Percentiles rank a stretch among this genome's conserved stretches.
phyloP scores from a whole-genome alignment of 2,329 filamentous ascomycete genomes.

The Leptographium wingfieldii region DNA sequence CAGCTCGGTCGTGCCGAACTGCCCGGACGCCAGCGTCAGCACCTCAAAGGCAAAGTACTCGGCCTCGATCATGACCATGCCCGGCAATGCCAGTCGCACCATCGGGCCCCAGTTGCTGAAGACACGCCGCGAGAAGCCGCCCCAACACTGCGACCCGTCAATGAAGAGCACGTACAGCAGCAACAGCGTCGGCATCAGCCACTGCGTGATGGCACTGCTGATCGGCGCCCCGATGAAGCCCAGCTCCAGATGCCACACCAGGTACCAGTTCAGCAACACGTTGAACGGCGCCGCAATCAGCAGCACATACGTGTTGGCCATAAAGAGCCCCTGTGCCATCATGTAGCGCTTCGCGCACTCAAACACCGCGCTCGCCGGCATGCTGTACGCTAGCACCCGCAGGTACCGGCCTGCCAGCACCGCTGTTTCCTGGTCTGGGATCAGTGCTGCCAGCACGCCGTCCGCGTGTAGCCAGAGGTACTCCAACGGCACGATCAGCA shows the following conservation, averaged over 20 bases:
- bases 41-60: conserved; percentile 92
- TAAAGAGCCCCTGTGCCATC: conserved; percentile 71
- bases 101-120: conserved; percentile 69
- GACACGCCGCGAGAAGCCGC: conserved; percentile 58
- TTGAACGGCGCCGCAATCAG: conserved; percentile 66
- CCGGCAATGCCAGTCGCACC: conserved; percentile 77
- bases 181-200: conserved; percentile 58
- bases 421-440: conserved; percentile 61
- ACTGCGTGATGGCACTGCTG: conserved; percentile 64
- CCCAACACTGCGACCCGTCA: conserved; percentile 66
- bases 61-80: conserved; percentile 86
- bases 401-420: conserved; percentile 61
- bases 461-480: conserved; percentile 57
- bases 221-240: conserved; percentile 70
- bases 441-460: conserved; percentile 48
- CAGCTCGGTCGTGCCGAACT: conserved; percentile 65
- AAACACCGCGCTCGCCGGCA: conserved; percentile 64
- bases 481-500: conserved; percentile 58
- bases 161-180: conserved; percentile 62
- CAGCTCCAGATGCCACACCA: conserved; percentile 58
- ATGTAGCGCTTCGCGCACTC: conserved; percentile 70
- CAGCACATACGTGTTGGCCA: conserved; percentile 66
- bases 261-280: conserved; percentile 63
- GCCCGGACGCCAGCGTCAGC: conserved; percentile 68
- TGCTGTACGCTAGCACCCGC: conserved; percentile 54